These are phyloP conservation scores for Fusarium sp. DNA, from an alignment of 2,329 filamentous ascomycete genomes.

Conservation along the genomic window DNA sequence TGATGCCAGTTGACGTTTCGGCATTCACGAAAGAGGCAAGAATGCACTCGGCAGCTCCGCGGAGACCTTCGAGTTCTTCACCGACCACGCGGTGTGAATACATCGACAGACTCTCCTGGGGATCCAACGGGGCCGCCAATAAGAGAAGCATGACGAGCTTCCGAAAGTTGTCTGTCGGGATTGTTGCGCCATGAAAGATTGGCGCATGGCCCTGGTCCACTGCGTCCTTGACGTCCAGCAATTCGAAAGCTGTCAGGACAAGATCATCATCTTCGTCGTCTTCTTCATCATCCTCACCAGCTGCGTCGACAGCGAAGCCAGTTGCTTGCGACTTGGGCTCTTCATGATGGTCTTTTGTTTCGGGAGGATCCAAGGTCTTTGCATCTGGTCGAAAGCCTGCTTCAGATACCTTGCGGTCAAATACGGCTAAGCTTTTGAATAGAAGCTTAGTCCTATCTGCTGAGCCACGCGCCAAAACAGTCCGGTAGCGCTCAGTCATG, in stretches of 20 bases:
- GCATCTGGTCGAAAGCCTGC: conserved; percentile 10
- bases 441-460: conserved; percentile 72
- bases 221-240: conserved; percentile 72
- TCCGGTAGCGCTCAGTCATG: conserved; percentile 76
- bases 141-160: conserved; percentile 78
- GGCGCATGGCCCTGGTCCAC: conserved; percentile 65
- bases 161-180: conserved; percentile 79
- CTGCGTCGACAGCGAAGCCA: conserved; percentile 62
- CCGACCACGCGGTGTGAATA: conserved; percentile 69
- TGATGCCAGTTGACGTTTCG: conserved; percentile 72
- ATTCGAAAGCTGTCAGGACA: conserved; percentile 75
- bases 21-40: conserved; percentile 74
- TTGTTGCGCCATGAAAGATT: conserved; percentile 72
- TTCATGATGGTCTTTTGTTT: conserved; percentile 20
- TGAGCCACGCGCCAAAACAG: conserved; percentile 69
- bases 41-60: conserved; percentile 72
- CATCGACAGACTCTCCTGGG: conserved; percentile 73
- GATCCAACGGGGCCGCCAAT: conserved; percentile 71
- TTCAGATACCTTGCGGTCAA: conserved; percentile 68
- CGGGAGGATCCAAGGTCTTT: not conserved
- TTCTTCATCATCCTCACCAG: conserved; percentile 59
- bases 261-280: conserved; percentile 70
- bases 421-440: conserved; percentile 78
- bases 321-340: conserved; percentile 38
- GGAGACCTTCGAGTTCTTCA: conserved; percentile 68